A percentile compares a stretch with the other conserved stretches of the same genome.
These are phyloP conservation scores for Flaveria trinervia DNA, from an alignment of 129 eudicot species.

Conservation along the genomic window DNA sequence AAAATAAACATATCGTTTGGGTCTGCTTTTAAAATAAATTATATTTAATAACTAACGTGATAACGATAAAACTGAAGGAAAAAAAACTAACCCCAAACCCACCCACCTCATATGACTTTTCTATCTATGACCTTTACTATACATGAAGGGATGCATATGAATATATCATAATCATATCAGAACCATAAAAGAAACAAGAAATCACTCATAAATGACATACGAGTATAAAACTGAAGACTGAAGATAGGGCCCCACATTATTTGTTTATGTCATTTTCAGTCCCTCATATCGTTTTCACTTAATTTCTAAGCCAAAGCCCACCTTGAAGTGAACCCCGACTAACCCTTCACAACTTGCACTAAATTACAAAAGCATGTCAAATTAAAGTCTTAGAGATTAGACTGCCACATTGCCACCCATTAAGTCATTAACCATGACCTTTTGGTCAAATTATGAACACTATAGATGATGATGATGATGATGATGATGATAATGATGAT, in stretches of 20 bases:
- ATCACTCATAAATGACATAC: constrained; percentile 4
- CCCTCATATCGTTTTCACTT: constrained; percentile 37
- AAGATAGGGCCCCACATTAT: constrained; percentile 22
- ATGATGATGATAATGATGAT: constrained; percentile 16
- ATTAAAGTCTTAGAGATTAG: constrained; percentile 34
- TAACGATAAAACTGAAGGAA: background rate
- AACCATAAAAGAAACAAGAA: background rate
- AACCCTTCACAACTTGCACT: constrained; percentile 38
- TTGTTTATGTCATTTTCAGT: constrained; percentile 22
- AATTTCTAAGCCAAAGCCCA: constrained; percentile 37
- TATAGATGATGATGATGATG: constrained; percentile 6
- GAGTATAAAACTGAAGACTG: background rate
- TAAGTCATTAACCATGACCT: constrained; percentile 27
- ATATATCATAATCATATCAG: background rate
- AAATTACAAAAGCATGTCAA: constrained; percentile 27
- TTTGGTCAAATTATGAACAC: constrained; percentile 29
- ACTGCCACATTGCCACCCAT: constrained; percentile 52
- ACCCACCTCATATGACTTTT: background rate
- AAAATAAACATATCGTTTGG: too few species aligned
- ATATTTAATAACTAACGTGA: too few species aligned
- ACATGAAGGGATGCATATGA: constrained; percentile 18
- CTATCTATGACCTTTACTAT: constrained; percentile 21
- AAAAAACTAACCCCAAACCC: background rate
- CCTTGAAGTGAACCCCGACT: constrained; percentile 28
- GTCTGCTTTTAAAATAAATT: too few species aligned